A percentile compares a stretch with the other conserved stretches of the same genome.
These are phyloP conservation scores for Arthrobotrys iridis DNA, from an alignment of 2,329 filamentous ascomycete genomes.

Conservation along the genomic window DNA sequence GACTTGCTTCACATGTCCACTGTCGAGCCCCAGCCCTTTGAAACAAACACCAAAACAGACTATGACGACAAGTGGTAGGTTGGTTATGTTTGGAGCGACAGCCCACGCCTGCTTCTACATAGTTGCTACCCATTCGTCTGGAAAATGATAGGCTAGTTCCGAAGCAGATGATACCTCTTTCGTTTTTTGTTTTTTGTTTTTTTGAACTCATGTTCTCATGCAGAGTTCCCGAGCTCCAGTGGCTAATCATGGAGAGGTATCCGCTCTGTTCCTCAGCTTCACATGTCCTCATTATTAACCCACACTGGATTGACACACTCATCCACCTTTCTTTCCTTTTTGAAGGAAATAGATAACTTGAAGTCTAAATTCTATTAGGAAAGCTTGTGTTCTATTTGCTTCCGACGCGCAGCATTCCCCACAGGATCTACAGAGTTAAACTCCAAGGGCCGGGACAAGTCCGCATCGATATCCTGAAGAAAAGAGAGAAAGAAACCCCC, in stretches of 20 bases:
- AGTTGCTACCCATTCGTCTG: too few relatives aligned
- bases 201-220: background rate
- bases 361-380: too few relatives aligned
- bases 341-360: too few relatives aligned
- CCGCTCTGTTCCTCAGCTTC: constrained; percentile 2
- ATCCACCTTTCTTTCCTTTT: background rate
- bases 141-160: background rate
- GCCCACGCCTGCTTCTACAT: too few relatives aligned
- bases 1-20: constrained; percentile 10
- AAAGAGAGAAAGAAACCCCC: background rate
- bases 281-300: background rate
- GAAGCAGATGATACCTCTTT: background rate
- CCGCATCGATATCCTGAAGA: too few relatives aligned
- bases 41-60: background rate
- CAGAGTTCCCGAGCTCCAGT: constrained; percentile 24
- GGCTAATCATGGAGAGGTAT: constrained; percentile 8
- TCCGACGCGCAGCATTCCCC: too few relatives aligned
- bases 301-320: background rate
- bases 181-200: background rate
- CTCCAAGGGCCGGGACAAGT: constrained; percentile 1
- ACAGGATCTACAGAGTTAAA: constrained; percentile 8
- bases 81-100: too few relatives aligned
- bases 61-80: background rate
- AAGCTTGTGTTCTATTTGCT: too few relatives aligned
- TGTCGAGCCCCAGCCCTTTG: background rate